Evolutionary conservation across 176 grass and related monocot species (phyloP), one percentile per base, ranked within the genome.

Genomic region (Carex littledalei): DNA sequence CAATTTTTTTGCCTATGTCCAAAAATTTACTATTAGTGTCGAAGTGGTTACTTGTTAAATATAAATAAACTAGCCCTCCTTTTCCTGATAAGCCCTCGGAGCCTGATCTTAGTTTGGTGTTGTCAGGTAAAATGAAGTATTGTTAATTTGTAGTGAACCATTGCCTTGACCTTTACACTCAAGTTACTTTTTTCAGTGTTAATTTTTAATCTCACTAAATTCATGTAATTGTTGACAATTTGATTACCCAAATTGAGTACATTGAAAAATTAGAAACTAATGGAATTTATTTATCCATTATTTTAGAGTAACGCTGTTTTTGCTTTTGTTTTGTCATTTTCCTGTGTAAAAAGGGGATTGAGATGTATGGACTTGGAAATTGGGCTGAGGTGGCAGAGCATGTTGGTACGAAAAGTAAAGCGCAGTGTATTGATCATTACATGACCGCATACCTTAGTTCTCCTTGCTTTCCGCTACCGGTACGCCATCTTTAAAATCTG

Each of bases 311-410:
- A 31, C 5, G 5, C 72, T 55, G 72, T 52, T 53, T 53, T 54
- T 53, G 4, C 43, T 68, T 58, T 62, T 65, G 43, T 57, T 37
- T 80, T 84, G 17, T 70, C 34, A 22, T 55, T 73, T 67, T 81
- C 69, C 3, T 43, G 50, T 50, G 45, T 82, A 68, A 66, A 32
- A 68, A 99, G 96, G 96, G 96, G 79, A 99, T 99, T 85, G 96
- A 99, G 86, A 99, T 99, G 93, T 99, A 99, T 89, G 93, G 96
- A 73, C 77, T 99, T 60, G 96, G 96, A 77, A 99, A 99, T 79
- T 99, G 96, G 96, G 67, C 88, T 81, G 96, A 95, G 86, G 96
- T 99, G 79, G 93, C 85, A 7, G 96, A 99, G 85, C 96, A 99
- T 91, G 96, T 99, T 92, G 96, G 96, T 67, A 99, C 93, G 32